A percentile compares a stretch with the other conserved stretches of the same genome.
phyloP scores from a whole-genome alignment of 2,329 filamentous ascomycete species.

The Pestalotiopsis fici region DNA sequence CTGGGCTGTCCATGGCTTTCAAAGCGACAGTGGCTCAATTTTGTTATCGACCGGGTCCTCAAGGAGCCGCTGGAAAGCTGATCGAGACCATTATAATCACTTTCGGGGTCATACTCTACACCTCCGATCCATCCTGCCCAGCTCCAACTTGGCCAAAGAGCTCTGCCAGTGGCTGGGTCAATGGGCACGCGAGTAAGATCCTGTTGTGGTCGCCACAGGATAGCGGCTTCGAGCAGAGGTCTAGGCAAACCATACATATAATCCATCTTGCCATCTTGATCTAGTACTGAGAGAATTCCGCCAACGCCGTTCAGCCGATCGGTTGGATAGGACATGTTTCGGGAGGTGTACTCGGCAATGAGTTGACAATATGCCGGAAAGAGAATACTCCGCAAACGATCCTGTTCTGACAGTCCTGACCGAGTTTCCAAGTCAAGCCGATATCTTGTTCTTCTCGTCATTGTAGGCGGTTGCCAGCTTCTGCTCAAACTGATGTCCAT shows the following conservation, averaged over 20 bases:
- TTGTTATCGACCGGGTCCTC: not conserved
- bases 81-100: not conserved
- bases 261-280: not conserved
- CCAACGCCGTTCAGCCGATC: slow-evolving; percentile 6
- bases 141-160: not conserved
- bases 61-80: not conserved
- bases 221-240: not conserved
- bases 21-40: not conserved
- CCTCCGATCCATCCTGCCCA: not conserved
- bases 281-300: not conserved
- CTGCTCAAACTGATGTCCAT: slow-evolving; percentile 7
- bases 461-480: slow-evolving; percentile 8
- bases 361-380: slow-evolving; percentile 5
- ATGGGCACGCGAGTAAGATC: not conserved
- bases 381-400: not conserved
- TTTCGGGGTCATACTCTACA: not conserved
- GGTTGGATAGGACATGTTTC: slow-evolving; percentile 6
- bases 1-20: not conserved
- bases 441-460: not conserved
- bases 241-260: not conserved
- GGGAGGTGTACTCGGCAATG: slow-evolving; percentile 9
- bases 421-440: not conserved
- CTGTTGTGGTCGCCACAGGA: not conserved
- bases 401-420: no score
- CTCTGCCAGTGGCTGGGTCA: not conserved